phyloP scores from a whole-genome alignment of 768 basidiomycete genomes.

The Clavulina sp. region DNA sequence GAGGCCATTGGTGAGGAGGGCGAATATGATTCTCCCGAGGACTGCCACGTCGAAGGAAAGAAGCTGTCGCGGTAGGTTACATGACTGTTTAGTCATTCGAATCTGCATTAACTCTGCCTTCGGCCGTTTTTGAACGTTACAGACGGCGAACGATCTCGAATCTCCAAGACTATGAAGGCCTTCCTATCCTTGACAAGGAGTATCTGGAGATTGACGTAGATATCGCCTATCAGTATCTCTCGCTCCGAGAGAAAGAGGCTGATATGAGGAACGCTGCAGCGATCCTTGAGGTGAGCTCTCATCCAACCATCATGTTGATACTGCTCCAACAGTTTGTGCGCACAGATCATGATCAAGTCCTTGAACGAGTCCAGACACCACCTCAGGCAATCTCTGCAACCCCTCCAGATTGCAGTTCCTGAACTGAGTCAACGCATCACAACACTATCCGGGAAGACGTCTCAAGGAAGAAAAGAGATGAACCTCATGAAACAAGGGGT shows the following conservation, averaged over 20 bases:
- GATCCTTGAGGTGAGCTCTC: not conserved
- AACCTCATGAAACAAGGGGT: not conserved
- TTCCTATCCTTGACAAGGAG: not conserved
- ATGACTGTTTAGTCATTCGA: no score
- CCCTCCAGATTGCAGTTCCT: not conserved
- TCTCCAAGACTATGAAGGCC: not conserved
- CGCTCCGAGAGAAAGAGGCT: not conserved
- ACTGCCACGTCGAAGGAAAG: not conserved
- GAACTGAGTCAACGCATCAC: not conserved
- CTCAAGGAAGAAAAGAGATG: not conserved
- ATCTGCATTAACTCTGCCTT: no score
- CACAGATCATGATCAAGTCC: not conserved
- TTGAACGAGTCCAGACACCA: not conserved
- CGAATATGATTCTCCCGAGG: not conserved
- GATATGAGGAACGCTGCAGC: not conserved
- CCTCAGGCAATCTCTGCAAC: not conserved
- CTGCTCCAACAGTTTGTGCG: not conserved
- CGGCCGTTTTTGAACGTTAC: no score
- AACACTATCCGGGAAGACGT: not conserved
- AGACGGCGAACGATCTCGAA: not conserved
- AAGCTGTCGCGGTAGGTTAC: not conserved
- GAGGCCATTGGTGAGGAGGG: not conserved
- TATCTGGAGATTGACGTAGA: not conserved
- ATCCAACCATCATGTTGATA: not conserved
- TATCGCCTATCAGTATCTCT: not conserved